Evolutionary conservation across 805 yeast genomes (phyloP).

Genomic region (Lipomyces spencermartinsiae): DNA sequence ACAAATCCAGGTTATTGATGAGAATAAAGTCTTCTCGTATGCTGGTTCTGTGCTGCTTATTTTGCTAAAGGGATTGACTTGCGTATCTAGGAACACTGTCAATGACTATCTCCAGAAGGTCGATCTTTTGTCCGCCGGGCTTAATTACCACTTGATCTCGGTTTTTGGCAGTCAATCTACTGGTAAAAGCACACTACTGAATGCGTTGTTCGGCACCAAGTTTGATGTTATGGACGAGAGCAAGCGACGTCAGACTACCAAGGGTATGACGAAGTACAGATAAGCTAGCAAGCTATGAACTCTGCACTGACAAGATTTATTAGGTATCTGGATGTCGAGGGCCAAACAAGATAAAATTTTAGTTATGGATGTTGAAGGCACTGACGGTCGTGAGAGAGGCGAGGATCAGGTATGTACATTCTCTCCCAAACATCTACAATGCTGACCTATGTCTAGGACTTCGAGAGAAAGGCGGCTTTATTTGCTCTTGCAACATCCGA

Average conservation of each 20-base stretch:
- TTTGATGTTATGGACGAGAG: constrained; percentile 94
- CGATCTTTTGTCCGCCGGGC: constrained; percentile 56
- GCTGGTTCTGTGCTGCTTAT: constrained; percentile 31
- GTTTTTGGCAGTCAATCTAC: constrained; percentile 98
- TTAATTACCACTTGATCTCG: constrained; percentile 85
- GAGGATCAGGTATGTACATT: constrained; percentile 70
- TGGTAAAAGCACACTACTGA: constrained; percentile 92
- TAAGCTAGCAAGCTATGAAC: neutral
- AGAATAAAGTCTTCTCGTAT: constrained; percentile 55
- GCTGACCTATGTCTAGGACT: constrained; percentile 56
- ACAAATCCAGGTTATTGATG: constrained; percentile 58
- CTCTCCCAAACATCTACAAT: neutral
- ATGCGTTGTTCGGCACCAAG: constrained; percentile 80
- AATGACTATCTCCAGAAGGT: constrained; percentile 48
- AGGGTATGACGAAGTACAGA: constrained; percentile 57
- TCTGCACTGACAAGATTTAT: neutral
- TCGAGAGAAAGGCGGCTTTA: constrained; percentile 93
- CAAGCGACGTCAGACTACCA: constrained; percentile 87
- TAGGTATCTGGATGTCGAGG: constrained; percentile 41
- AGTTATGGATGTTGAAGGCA: constrained; percentile 98
- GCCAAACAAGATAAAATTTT: constrained; percentile 54
- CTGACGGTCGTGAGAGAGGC: constrained; percentile 97
- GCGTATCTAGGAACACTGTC: constrained; percentile 17
- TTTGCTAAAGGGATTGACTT: neutral
- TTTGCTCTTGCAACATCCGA: constrained; percentile 94